Conservation (phyloP, 805 yeast species). For the Kluyveromyces lactis region DNA sequence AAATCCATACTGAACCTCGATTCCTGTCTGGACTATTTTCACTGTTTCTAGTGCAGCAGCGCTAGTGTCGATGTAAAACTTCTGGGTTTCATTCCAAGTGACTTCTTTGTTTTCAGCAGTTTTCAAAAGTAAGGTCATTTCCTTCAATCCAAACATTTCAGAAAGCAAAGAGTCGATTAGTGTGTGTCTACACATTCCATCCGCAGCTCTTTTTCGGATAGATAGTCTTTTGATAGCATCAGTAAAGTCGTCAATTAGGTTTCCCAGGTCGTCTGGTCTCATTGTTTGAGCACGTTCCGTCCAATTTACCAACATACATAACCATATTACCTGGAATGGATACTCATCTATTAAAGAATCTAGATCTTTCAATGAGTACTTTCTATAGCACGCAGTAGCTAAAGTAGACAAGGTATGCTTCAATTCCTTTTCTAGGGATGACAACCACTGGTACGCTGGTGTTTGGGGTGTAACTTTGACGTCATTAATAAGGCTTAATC, state of each 20-base stretch:
- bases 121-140: slow-evolving; percentile 26
- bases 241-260: background rate
- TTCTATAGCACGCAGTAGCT: slow-evolving; percentile 27
- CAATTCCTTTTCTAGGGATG: slow-evolving; percentile 46
- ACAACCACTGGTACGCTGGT: slow-evolving; percentile 54
- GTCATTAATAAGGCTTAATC: slow-evolving; percentile 33
- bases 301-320: slow-evolving; percentile 53
- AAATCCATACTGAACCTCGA: slow-evolving; percentile 56
- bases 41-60: slow-evolving; percentile 30
- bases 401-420: slow-evolving; percentile 38
- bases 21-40: slow-evolving; percentile 43
- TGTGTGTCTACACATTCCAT: slow-evolving; percentile 10
- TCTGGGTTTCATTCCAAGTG: slow-evolving; percentile 47
- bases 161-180: slow-evolving; percentile 55
- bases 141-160: slow-evolving; percentile 55
- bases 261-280: background rate
- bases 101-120: slow-evolving; percentile 7
- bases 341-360: slow-evolving; percentile 26
- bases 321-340: slow-evolving; percentile 50
- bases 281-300: slow-evolving; percentile 35
- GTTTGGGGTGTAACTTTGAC: slow-evolving; percentile 37
- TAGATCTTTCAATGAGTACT: slow-evolving; percentile 9
- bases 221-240: background rate
- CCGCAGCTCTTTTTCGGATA: slow-evolving; percentile 6
- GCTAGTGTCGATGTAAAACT: slow-evolving; percentile 33